Conservation (phyloP, 306 rosid genomes). For the Cicer arietinum region DNA sequence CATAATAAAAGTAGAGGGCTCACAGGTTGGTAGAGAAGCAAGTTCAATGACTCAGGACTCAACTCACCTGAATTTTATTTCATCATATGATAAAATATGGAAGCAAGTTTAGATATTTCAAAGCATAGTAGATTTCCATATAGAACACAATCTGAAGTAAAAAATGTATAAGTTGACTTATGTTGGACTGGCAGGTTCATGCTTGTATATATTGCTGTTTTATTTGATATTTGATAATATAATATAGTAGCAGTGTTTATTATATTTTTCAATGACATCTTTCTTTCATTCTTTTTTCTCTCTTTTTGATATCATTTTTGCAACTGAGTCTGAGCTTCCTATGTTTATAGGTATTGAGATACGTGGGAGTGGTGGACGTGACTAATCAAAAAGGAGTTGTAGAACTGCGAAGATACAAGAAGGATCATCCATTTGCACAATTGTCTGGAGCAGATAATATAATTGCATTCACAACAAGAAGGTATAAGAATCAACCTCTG, state of each 20-base stretch:
- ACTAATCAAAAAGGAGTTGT: constrained; percentile 69
- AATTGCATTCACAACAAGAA: constrained; percentile 86
- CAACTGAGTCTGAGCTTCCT: constrained; percentile 33
- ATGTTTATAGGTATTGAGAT: constrained; percentile 84
- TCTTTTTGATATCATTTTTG: not conserved
- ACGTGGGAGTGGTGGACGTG: constrained; percentile 94
- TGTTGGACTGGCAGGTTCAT: not conserved
- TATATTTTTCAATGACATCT: not conserved
- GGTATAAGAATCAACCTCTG: constrained; percentile 83
- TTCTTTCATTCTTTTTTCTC: not conserved
- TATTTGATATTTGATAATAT: not conserved
- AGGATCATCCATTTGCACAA: constrained; percentile 96
- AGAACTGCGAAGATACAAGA: constrained; percentile 78
- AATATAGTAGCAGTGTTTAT: not conserved
- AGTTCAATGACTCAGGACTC: not conserved
- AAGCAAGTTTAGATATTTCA: constrained; percentile 4
- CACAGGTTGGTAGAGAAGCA: not conserved
- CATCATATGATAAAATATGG: not conserved
- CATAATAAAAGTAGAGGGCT: not conserved
- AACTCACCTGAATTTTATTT: not conserved
- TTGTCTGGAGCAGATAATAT: constrained; percentile 93
- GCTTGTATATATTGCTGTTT: not conserved
- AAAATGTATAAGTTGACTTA: not conserved
- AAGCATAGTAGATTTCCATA: not conserved
- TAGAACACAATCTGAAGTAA: not conserved